These are phyloP conservation scores for Saururus chinensis DNA, from an alignment of 164 flowering plant genomes.

Conservation along the genomic window DNA sequence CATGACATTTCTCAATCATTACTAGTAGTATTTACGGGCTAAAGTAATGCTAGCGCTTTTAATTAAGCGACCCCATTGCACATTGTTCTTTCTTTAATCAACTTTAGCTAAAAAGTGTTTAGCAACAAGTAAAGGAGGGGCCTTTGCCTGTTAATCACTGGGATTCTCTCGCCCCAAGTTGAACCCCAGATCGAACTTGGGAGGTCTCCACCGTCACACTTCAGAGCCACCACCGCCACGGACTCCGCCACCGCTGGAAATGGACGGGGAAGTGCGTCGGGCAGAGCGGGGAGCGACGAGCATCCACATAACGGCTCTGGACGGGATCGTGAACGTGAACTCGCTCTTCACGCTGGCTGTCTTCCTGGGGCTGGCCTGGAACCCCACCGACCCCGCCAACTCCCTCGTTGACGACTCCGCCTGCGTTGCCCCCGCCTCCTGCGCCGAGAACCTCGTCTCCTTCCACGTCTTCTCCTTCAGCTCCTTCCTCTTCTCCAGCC, in stretches of 20 bases:
- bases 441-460: conserved; percentile 40
- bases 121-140: too few species aligned
- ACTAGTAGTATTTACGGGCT: too few species aligned
- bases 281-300: conserved; percentile 13
- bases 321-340: conserved; percentile 75
- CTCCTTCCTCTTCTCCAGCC: conserved; percentile 86
- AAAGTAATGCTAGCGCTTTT: too few species aligned
- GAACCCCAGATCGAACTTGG: too few species aligned
- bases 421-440: conserved; percentile 26
- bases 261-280: neutral
- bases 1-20: too few species aligned
- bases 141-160: too few species aligned
- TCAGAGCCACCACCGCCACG: neutral
- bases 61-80: too few species aligned
- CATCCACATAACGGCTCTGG: conserved; percentile 70
- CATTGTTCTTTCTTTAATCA: too few species aligned
- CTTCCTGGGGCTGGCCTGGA: conserved; percentile 74
- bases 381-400: conserved; percentile 37
- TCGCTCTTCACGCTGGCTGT: conserved; percentile 76
- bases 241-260: neutral
- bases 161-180: too few species aligned
- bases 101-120: too few species aligned
- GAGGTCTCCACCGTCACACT: neutral
- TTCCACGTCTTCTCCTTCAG: conserved; percentile 82
- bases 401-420: conserved; percentile 21